Evolutionary conservation across 371 early-diverging fungal species (phyloP), one percentile per base, ranked within the genome.

Genomic region (Sanchytrium tribonematis): DNA sequence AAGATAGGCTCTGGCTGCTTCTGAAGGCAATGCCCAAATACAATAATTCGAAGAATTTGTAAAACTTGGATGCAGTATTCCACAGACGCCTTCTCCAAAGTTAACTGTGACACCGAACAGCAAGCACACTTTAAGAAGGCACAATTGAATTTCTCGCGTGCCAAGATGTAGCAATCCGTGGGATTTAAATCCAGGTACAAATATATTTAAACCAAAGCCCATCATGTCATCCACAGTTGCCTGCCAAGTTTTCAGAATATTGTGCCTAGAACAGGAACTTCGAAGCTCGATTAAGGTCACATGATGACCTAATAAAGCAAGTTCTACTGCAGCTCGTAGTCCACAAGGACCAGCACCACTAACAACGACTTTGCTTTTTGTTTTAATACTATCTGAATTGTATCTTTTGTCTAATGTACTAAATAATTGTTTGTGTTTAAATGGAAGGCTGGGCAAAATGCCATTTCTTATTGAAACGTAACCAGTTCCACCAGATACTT

Each of bases 261-360:
- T 78, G 71, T 76, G 78, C 28, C 78, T 31, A 1, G 73, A 72
- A 68, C 72, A 76, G 66, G 74, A 71, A 2, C 65, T 31, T 1
- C 78, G 71, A 30, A 76, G 71, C 72, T 78, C 78, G 68, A 75
- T 30, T 0, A 78, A 28, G 0, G 31, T 31, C 1, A 75, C 75
- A 0, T 72, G 22, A 69, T 74, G 69, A 17, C 78, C 77, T 0
- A 73, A 32, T 1, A 71, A 17, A 17, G 69, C 72, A 30, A 71
- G 67, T 31, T 78, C 78, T 29, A 75, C 68, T 12, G 76, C 76
- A 29, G 77, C 71, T 27, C 78, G 72, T 22, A 78, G 69, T 1
- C 78, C 77, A 69, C 75, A 75, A 1, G 77, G 78, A 0, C 78
- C 77, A 68, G 75, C 77, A 31, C 77, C 78, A 17, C 31, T 66